These are phyloP conservation scores for Laguncularia racemosa DNA, from an alignment of 345 rosid species.

Conservation along the genomic window DNA sequence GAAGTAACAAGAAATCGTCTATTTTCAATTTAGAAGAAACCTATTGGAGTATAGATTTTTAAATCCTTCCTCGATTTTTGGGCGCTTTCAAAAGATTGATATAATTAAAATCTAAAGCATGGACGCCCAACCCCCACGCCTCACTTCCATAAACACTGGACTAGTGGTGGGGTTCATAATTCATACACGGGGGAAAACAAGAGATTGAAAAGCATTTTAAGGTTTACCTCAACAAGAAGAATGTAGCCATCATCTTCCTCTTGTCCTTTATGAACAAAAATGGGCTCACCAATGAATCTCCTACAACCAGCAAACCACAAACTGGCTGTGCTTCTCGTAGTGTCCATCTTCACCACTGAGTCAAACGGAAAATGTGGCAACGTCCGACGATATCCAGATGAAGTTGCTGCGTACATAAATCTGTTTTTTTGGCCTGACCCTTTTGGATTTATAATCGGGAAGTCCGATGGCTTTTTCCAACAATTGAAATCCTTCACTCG, in stretches of 20 bases:
- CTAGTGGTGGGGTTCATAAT: no score
- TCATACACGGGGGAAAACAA: no score
- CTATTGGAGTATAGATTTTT: no score
- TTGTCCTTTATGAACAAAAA: constrained; percentile 45
- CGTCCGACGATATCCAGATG: constrained; percentile 55
- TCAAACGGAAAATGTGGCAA: constrained; percentile 86
- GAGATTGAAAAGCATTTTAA: no score
- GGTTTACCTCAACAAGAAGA: constrained; percentile 67
- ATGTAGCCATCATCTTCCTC: constrained; percentile 78
- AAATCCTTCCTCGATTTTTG: no score
- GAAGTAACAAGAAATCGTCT: neutral
- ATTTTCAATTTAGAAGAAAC: no score
- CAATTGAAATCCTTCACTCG: constrained; percentile 34
- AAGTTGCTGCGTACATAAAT: constrained; percentile 49
- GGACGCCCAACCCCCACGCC: no score
- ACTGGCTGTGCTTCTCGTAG: constrained; percentile 13
- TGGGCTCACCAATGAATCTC: constrained; percentile 82
- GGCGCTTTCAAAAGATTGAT: no score
- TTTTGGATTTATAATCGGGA: constrained; percentile 51
- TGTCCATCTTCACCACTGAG: constrained; percentile 60
- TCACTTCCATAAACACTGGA: no score
- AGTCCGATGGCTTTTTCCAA: constrained; percentile 71
- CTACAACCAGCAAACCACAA: constrained; percentile 64
- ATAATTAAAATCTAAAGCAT: no score
- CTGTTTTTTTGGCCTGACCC: constrained; percentile 51